Percentiles rank a stretch among this genome's conserved stretches.
phyloP scores from a whole-genome alignment of 176 grass and related monocot species.

The Thalia dealbata region DNA sequence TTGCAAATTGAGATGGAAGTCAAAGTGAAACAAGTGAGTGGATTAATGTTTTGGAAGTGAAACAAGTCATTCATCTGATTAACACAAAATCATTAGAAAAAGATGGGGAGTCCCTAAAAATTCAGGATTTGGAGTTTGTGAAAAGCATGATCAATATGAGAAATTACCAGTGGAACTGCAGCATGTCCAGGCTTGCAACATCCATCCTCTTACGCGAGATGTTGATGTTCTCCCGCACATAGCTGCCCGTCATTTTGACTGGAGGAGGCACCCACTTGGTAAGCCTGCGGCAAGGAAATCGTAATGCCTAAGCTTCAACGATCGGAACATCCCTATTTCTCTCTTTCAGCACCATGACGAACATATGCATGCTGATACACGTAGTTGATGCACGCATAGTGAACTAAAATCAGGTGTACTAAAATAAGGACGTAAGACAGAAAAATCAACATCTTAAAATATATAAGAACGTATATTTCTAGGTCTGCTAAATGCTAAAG shows the following conservation, averaged over 20 bases:
- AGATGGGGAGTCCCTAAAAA: no score
- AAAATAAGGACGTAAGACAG: no score
- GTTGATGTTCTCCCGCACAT: slow-evolving; percentile 68
- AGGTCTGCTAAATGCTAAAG: background rate
- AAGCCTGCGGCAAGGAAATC: slow-evolving; percentile 23
- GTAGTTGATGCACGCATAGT: background rate
- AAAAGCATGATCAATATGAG: background rate
- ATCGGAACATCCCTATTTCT: background rate
- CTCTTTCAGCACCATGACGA: background rate
- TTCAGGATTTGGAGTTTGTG: no score
- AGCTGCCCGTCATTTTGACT: slow-evolving; percentile 78
- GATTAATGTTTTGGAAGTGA: background rate
- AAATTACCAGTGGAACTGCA: slow-evolving; percentile 86
- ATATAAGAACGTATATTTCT: background rate
- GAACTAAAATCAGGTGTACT: background rate
- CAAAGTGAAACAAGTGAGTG: background rate
- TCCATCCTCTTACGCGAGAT: slow-evolving; percentile 87
- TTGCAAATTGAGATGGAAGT: background rate
- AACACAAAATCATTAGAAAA: no score
- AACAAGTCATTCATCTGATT: background rate
- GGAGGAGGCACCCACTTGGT: slow-evolving; percentile 90
- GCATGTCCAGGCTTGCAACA: slow-evolving; percentile 70
- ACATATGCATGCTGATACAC: background rate
- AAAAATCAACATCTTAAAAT: no score
- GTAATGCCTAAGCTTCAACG: background rate